Evolutionary conservation across 2,329 filamentous ascomycete genomes (phyloP), one percentile per base, ranked within the genome.

Genomic region (Hirsutella thompsonii): DNA sequence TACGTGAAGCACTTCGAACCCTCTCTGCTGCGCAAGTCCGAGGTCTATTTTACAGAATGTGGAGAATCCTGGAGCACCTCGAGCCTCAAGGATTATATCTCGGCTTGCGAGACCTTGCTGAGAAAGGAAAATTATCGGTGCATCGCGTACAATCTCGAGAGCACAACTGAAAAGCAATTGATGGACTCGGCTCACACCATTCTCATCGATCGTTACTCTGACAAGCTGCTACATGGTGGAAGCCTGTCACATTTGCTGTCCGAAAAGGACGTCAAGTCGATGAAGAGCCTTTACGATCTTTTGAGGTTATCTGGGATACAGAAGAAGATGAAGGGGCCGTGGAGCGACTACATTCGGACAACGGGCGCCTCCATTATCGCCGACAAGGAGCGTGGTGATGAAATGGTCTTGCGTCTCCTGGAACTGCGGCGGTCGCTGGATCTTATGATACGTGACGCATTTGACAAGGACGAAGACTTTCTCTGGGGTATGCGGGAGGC

Each of bases 371-470:
- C 60, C 2, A 90, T 98, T 43, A 81, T 96, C 5, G 79, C 83
- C 44, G 85, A 94, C 54, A 81, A 81, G 38, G 76, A 81, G 28
- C 77, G 81, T 30, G 80, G 82, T 37, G 79, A 88, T 16, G 79
- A 88, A 38, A 96, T 98, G 89, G 80, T 98, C 1, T 64, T 86
- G 5, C 77, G 84, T 28, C 67, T 98, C 4, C 68, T 98, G 9
- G 76, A 83, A 20, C 75, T 98, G 49, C 89, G 94, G 56, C 74
- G 79, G 37, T 76, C 80, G 26, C 67, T 95, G 8, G 88, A 95
- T 54, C 63, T 79, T 33, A 79, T 90, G 50, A 82, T 87, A 56
- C 75, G 78, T 33, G 74, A 81, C 38, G 80, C 87, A 0, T 95
- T 98, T 54, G 69, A 74, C 37, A 78, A 77, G 40, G 76, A 94